Conservation (phyloP, 2,329 filamentous ascomycete species). For the Claviceps sp. region DNA sequence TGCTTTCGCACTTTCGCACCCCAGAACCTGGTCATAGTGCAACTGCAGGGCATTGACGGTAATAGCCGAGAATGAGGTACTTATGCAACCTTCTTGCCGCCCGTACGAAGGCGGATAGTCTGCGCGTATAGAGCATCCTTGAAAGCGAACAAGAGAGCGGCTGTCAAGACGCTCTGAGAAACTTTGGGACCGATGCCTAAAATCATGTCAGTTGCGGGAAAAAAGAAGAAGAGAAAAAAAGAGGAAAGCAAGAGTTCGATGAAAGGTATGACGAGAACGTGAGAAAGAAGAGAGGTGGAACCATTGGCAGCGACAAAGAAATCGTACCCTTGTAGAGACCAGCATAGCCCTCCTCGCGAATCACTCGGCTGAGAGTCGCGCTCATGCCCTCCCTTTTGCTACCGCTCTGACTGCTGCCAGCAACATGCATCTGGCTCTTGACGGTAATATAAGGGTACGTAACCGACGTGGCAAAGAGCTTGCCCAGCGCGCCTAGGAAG, state of each 20-base stretch:
- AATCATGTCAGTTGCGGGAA: neutral
- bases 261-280: neutral
- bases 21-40: too few species aligned
- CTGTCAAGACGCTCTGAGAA: conserved; percentile 90
- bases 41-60: too few species aligned
- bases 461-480: conserved; percentile 83
- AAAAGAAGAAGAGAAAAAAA: neutral
- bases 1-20: too few species aligned
- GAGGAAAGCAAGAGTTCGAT: too few species aligned
- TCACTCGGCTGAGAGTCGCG: conserved; percentile 62
- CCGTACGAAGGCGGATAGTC: conserved; percentile 51
- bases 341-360: conserved; percentile 78
- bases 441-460: conserved; percentile 99
- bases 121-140: conserved; percentile 91
- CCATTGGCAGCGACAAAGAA: neutral
- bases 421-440: conserved; percentile 95
- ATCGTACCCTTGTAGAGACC: conserved; percentile 76
- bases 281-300: neutral
- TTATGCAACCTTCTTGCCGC: conserved; percentile 14
- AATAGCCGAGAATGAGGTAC: too few species aligned
- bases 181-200: conserved; percentile 90
- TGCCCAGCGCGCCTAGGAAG: conserved; percentile 81
- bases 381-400: conserved; percentile 71
- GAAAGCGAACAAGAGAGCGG: conserved; percentile 92
- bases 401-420: conserved; percentile 41